Evolutionary conservation across 768 basidiomycete species (phyloP).

Genomic region (Suillus hirtellus): DNA sequence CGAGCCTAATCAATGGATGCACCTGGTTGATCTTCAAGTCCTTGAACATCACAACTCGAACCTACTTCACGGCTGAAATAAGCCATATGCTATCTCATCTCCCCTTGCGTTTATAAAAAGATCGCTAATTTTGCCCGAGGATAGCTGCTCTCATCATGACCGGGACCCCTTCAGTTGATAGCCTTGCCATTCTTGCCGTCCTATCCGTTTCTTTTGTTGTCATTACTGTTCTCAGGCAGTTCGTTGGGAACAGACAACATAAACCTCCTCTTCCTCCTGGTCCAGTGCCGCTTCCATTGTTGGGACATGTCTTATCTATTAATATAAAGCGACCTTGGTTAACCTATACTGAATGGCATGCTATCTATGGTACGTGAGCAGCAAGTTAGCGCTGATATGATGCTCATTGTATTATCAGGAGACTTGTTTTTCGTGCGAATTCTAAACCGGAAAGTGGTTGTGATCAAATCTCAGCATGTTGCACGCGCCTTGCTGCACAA

Average conservation of each 20-base stretch:
- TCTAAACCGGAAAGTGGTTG: slow-evolving; percentile 3
- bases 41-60: too few species aligned
- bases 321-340: slow-evolving; percentile 1
- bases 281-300: slow-evolving; percentile 5
- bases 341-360: slow-evolving; percentile 2
- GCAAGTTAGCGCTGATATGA: too few species aligned
- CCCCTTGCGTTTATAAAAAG: too few species aligned
- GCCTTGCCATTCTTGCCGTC: neutral
- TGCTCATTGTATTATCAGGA: neutral
- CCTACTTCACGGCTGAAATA: too few species aligned
- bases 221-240: neutral
- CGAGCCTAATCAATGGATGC: too few species aligned
- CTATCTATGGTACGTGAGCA: slow-evolving; percentile 16
- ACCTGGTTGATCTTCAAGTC: too few species aligned
- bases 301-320: slow-evolving; percentile 1
- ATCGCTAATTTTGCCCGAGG: too few species aligned
- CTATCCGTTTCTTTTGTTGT: neutral
- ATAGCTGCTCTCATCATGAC: neutral
- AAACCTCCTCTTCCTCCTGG: slow-evolving; percentile 6
- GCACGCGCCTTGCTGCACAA: slow-evolving; percentile 10
- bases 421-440: slow-evolving; percentile 6
- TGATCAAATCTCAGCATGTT: slow-evolving; percentile 4
- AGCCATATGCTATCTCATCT: too few species aligned
- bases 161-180: neutral
- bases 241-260: neutral